Conservation (phyloP, 139 green algal genomes). For the Chloropicon primus region DNA sequence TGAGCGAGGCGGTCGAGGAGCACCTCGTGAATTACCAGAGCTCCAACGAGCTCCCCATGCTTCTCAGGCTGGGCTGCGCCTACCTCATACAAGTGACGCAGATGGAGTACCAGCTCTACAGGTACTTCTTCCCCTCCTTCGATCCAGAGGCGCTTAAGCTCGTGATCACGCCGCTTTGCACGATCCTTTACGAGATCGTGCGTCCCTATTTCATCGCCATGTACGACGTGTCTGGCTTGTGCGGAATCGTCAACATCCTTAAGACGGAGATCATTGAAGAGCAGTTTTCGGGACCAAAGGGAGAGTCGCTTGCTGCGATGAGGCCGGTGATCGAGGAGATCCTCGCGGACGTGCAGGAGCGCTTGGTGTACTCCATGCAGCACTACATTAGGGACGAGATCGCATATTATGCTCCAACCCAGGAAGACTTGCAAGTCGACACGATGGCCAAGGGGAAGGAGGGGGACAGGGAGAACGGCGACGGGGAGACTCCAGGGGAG, state of each 20-base stretch:
- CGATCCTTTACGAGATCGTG: constrained; percentile 77
- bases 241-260: constrained; percentile 74
- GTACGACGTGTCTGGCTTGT: constrained; percentile 65
- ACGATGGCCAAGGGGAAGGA: not conserved
- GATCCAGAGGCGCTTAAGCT: constrained; percentile 29
- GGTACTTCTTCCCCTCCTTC: constrained; percentile 67
- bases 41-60: constrained; percentile 29
- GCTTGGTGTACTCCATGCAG: constrained; percentile 71
- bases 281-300: constrained; percentile 19
- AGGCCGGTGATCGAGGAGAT: constrained; percentile 52
- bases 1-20: constrained; percentile 19
- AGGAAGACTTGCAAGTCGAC: constrained; percentile 51
- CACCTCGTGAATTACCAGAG: constrained; percentile 17
- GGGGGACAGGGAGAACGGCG: not conserved
- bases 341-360: constrained; percentile 78
- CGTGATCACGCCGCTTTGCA: constrained; percentile 72
- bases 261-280: constrained; percentile 42
- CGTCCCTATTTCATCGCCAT: constrained; percentile 60
- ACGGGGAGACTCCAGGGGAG: not conserved
- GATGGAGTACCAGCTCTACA: constrained; percentile 69
- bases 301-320: constrained; percentile 49
- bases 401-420: constrained; percentile 34
- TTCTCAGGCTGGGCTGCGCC: constrained; percentile 58
- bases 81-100: constrained; percentile 75
- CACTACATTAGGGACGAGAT: constrained; percentile 77